phyloP scores from a whole-genome alignment of 1,284 basidiomycete species.

The Stygiomarasmius scandens region DNA sequence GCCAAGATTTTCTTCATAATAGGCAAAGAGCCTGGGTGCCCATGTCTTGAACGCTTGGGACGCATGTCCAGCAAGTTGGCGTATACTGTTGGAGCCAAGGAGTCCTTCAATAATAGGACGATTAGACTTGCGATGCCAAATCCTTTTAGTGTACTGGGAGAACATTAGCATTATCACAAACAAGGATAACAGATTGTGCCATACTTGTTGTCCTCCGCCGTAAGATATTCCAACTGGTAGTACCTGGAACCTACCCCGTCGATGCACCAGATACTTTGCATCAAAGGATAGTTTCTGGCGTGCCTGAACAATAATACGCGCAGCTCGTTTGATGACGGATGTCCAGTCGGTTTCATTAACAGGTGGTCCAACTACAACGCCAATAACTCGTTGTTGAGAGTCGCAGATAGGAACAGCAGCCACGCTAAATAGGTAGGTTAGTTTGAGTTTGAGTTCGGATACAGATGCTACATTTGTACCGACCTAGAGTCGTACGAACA shows the following conservation, averaged over 20 bases:
- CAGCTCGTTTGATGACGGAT: not conserved
- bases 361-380: not conserved
- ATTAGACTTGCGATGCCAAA: not conserved
- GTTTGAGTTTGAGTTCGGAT: no score
- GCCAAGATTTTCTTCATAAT: not conserved
- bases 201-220: slow-evolving; percentile 12
- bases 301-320: not conserved
- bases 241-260: slow-evolving; percentile 9
- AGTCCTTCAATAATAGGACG: no score
- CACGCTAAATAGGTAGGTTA: no score
- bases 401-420: not conserved
- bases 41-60: no score
- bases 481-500: no score
- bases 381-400: not conserved
- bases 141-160: not conserved
- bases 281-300: not conserved
- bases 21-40: not conserved
- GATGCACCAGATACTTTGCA: not conserved
- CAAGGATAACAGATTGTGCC: not conserved
- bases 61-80: no score
- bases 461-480: no score
- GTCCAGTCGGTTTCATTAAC: not conserved
- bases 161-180: no score
- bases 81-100: no score
- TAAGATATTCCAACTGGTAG: slow-evolving; percentile 6